These are phyloP conservation scores for Tremella yokohamensis DNA, from an alignment of 768 basidiomycete genomes.

Conservation along the genomic window DNA sequence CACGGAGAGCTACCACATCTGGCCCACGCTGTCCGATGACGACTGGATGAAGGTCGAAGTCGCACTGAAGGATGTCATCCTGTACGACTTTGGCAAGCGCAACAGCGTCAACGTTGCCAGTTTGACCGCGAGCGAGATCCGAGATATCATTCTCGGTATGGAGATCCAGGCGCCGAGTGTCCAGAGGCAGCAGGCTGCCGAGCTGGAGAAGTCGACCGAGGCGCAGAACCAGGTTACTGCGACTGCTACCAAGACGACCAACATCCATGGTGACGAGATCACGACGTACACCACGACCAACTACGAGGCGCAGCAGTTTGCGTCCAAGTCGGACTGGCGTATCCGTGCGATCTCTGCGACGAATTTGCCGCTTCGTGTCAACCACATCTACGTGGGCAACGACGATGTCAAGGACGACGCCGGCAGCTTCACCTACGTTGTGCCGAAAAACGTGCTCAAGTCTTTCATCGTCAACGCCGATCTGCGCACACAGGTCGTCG, in stretches of 20 bases:
- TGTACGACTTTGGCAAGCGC: slow-evolving; percentile 92
- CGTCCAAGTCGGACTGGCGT: slow-evolving; percentile 99
- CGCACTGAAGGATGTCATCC: slow-evolving; percentile 94
- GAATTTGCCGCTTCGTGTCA: slow-evolving; percentile 88
- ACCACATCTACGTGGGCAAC: slow-evolving; percentile 98
- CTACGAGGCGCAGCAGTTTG: slow-evolving; percentile 98
- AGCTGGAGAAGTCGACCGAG: slow-evolving; percentile 92
- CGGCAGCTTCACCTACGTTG: slow-evolving; percentile 85
- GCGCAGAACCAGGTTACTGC: slow-evolving; percentile 94
- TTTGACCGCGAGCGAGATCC: slow-evolving; percentile 89
- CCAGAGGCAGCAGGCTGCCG: slow-evolving; percentile 98
- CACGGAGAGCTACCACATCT: slow-evolving; percentile 92
- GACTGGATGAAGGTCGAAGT: slow-evolving; percentile 99
- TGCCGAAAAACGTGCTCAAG: slow-evolving; percentile 93
- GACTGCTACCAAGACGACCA: slow-evolving; percentile 94
- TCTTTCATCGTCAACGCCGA: slow-evolving; percentile 91
- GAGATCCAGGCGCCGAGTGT: slow-evolving; percentile 64
- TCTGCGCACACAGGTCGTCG: slow-evolving; percentile 92
- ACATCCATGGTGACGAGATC: slow-evolving; percentile 93
- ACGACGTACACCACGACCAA: slow-evolving; percentile 94
- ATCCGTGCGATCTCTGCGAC: slow-evolving; percentile 96
- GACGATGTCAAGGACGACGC: slow-evolving; percentile 99
- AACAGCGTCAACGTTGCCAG: slow-evolving; percentile 99
- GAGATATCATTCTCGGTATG: slow-evolving; percentile 97
- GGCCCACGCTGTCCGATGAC: slow-evolving; percentile 78